Percentiles rank a stretch among this genome's conserved stretches.
Evolutionary conservation across 2,329 filamentous ascomycete species (phyloP).

Genomic region (Xylaria sp.): DNA sequence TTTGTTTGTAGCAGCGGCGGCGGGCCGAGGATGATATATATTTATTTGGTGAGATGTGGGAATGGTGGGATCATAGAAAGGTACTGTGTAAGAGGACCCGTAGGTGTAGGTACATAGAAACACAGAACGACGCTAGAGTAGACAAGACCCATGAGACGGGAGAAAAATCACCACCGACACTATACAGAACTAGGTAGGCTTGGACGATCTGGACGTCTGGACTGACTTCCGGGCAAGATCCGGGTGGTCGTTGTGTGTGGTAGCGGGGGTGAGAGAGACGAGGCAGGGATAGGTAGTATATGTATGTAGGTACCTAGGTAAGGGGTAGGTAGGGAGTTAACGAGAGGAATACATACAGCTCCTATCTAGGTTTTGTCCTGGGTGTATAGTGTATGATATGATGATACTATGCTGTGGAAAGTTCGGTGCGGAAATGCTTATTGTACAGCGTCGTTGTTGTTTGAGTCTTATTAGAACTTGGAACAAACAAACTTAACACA

Average conservation of each 20-base stretch:
- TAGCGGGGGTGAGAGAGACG: constrained; percentile 6
- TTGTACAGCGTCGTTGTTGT: neutral
- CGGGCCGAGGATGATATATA: constrained; percentile 33
- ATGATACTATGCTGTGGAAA: neutral
- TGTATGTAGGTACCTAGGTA: neutral
- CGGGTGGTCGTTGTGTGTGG: neutral
- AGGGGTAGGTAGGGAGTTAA: constrained; percentile 3
- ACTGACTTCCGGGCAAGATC: neutral
- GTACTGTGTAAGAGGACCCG: neutral
- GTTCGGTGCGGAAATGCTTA: neutral
- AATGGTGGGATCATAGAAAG: constrained; percentile 24
- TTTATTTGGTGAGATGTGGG: constrained; percentile 26
- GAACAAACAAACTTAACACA: neutral
- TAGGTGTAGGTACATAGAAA: neutral
- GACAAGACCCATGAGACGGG: no score
- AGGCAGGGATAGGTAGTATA: neutral
- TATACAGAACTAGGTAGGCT: neutral
- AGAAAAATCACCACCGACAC: neutral
- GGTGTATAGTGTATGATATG: neutral
- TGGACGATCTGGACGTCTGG: neutral
- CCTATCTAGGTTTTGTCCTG: neutral
- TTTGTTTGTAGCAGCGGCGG: neutral
- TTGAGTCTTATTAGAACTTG: neutral
- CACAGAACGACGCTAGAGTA: neutral
- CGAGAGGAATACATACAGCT: neutral